phyloP scores from a whole-genome alignment of 306 rosid genomes.

The Quercus alba region DNA sequence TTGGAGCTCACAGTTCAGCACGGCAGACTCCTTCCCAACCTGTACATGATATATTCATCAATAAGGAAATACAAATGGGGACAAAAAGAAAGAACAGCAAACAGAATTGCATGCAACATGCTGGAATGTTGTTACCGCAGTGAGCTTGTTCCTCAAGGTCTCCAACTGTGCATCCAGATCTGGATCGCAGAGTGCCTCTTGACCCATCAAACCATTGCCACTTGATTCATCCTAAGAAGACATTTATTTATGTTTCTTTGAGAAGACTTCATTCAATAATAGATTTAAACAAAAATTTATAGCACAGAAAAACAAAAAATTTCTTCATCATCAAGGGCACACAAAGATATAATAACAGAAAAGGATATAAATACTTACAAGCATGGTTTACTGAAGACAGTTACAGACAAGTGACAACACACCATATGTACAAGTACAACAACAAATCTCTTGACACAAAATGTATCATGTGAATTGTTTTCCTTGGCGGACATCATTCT shows the following conservation, averaged over 20 bases:
- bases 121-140: conserved; percentile 33
- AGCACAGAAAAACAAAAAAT: not conserved
- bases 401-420: not conserved
- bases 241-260: not conserved
- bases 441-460: not conserved
- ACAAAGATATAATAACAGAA: not conserved
- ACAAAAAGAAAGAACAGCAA: not conserved
- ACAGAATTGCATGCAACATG: conserved; percentile 10
- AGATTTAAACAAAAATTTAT: not conserved
- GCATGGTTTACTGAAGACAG: not conserved
- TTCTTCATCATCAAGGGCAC: not conserved
- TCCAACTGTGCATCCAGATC: conserved; percentile 62
- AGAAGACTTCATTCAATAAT: not conserved
- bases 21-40: conserved; percentile 67
- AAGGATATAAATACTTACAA: not conserved
- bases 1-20: conserved; percentile 58
- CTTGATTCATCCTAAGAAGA: conserved; percentile 50
- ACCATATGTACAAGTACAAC: not conserved
- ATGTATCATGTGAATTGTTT: not conserved
- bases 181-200: conserved; percentile 32
- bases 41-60: conserved; percentile 24
- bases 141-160: conserved; percentile 56
- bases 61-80: not conserved
- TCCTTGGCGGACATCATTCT: not conserved
- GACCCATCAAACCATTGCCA: conserved; percentile 17